A percentile compares a stretch with the other conserved stretches of the same genome.
These are phyloP conservation scores for Diospyros lotus DNA, from an alignment of 148 eudicot genomes.

Conservation along the genomic window DNA sequence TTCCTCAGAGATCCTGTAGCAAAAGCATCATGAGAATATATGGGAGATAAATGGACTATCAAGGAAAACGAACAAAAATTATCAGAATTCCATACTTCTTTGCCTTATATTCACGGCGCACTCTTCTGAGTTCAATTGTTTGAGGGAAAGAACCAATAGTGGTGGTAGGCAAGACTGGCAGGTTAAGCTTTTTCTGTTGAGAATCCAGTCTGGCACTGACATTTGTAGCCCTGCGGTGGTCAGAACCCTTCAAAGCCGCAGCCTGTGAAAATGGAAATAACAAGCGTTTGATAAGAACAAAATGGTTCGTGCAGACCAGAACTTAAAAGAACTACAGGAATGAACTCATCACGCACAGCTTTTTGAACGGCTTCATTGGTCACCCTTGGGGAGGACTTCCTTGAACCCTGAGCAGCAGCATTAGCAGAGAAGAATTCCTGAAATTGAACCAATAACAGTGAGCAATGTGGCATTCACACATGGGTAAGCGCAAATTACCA, in stretches of 20 bases:
- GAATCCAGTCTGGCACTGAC: conserved; percentile 87
- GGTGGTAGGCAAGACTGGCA: conserved; percentile 90
- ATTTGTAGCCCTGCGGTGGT: conserved; percentile 89
- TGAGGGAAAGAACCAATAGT: conserved; percentile 99
- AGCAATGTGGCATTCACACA: neutral
- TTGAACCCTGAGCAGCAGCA: conserved; percentile 82
- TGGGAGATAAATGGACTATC: too few species aligned
- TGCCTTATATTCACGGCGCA: conserved; percentile 94
- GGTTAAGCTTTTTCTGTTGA: conserved; percentile 97
- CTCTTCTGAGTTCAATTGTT: conserved; percentile 84
- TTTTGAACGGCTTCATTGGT: conserved; percentile 82
- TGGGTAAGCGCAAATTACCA: neutral
- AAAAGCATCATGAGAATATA: conserved; percentile 11
- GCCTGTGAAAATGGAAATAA: conserved; percentile 45
- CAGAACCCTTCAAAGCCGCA: conserved; percentile 88
- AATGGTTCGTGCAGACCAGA: neutral
- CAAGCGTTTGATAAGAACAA: neutral
- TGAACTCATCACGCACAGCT: conserved; percentile 61
- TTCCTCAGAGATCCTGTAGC: conserved; percentile 68
- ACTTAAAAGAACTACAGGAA: neutral
- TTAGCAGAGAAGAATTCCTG: conserved; percentile 91
- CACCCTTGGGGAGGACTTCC: conserved; percentile 89
- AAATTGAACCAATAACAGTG: conserved; percentile 5
- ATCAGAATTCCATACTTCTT: conserved; percentile 51
- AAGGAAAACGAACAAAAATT: neutral